Evolutionary conservation across 129 eudicot genomes (phyloP).

Genomic region (Pseudognaphalium luteoalbum): DNA sequence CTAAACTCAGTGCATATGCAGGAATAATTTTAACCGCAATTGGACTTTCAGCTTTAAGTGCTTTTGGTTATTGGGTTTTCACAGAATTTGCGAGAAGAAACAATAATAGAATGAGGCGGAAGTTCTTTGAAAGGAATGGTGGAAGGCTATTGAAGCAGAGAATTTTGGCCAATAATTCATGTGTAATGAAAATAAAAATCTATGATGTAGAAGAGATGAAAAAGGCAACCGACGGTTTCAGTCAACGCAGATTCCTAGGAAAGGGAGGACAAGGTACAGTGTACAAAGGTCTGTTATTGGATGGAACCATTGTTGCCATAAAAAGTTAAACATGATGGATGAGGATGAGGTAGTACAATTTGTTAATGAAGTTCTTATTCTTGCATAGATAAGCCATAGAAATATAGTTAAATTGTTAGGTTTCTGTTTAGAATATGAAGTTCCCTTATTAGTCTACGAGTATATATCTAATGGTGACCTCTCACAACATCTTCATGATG

Average conservation of each 20-base stretch:
- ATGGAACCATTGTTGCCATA: constrained; percentile 38
- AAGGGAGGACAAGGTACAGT: constrained; percentile 46
- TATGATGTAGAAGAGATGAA: constrained; percentile 25
- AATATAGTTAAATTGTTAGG: constrained; percentile 40
- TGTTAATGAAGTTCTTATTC: constrained; percentile 37
- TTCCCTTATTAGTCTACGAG: constrained; percentile 39
- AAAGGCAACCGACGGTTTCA: constrained; percentile 35
- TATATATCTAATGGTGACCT: constrained; percentile 37
- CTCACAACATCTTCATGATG: constrained; percentile 34
- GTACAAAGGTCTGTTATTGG: constrained; percentile 34
- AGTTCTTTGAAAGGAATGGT: constrained; percentile 31
- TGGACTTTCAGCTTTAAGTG: constrained; percentile 19
- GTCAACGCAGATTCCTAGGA: constrained; percentile 33
- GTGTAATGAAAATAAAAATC: constrained; percentile 18
- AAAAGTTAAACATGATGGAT: constrained; percentile 28
- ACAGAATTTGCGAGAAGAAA: constrained; percentile 11
- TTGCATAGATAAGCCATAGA: constrained; percentile 42
- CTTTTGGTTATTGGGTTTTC: constrained; percentile 10
- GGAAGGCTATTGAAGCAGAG: constrained; percentile 32
- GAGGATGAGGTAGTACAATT: constrained; percentile 25
- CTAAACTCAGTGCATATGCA: too few relatives aligned
- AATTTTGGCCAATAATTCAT: constrained; percentile 2
- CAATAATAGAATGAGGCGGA: constrained; percentile 9
- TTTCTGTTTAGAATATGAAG: constrained; percentile 41
- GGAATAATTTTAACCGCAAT: constrained; percentile 4